Percentiles rank a stretch among this genome's conserved stretches.
Conservation (phyloP, 2,329 filamentous ascomycete species). For the Hypoxylon sp. region DNA sequence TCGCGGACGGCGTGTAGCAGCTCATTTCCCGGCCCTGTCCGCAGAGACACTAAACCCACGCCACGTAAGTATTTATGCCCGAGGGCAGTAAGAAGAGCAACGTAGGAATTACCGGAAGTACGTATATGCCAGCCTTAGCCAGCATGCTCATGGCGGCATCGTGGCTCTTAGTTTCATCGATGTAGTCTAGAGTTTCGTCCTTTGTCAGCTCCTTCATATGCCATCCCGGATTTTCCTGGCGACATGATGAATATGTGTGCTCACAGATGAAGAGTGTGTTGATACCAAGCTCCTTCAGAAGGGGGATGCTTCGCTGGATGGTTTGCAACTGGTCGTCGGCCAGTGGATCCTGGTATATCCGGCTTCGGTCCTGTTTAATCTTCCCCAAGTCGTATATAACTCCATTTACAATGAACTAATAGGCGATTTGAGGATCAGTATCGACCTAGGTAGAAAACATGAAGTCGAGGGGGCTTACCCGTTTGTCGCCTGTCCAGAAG, state of each 20-base stretch:
- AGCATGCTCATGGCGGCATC: slow-evolving; percentile 43
- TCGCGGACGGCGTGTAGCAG: slow-evolving; percentile 21
- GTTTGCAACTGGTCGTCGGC: slow-evolving; percentile 39
- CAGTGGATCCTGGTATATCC: slow-evolving; percentile 31
- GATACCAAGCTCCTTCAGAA: slow-evolving; percentile 45
- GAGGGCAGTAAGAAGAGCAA: background rate
- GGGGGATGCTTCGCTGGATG: slow-evolving; percentile 40
- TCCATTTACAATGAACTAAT: slow-evolving; percentile 44
- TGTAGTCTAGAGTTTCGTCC: slow-evolving; percentile 20
- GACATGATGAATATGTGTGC: background rate
- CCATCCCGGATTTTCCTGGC: background rate
- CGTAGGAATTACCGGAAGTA: slow-evolving; percentile 41
- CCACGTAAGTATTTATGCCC: slow-evolving; percentile 1
- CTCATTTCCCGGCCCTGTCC: slow-evolving; percentile 11
- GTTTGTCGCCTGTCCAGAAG: slow-evolving; percentile 38
- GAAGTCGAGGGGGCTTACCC: slow-evolving; percentile 30
- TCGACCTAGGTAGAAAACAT: background rate
- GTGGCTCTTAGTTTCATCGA: slow-evolving; percentile 40
- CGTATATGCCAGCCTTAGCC: slow-evolving; percentile 46
- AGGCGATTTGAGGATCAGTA: background rate
- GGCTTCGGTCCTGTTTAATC: background rate
- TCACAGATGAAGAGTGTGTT: slow-evolving; percentile 47
- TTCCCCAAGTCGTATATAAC: slow-evolving; percentile 39
- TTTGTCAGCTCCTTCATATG: slow-evolving; percentile 1
- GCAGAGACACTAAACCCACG: slow-evolving; percentile 30